These are phyloP conservation scores for Hanseniaspora singularis DNA, from an alignment of 805 yeast genomes.

Conservation along the genomic window DNA sequence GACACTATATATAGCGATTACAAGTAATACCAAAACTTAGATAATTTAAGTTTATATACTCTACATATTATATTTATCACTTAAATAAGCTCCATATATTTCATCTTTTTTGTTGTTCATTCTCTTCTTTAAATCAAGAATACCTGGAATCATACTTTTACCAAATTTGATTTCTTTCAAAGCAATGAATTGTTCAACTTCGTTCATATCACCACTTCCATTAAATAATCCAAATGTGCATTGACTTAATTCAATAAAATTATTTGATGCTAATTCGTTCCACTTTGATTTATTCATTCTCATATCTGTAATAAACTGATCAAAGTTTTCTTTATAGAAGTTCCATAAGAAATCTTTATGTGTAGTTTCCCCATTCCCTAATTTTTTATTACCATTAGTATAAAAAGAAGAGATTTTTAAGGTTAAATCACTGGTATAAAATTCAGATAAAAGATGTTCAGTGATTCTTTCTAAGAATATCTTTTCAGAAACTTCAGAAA, in stretches of 20 bases:
- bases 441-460: conserved; percentile 4
- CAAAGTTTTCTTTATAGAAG: conserved; percentile 47
- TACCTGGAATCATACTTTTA: conserved; percentile 9
- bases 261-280: conserved; percentile 10
- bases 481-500: conserved; percentile 38
- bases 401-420: conserved; percentile 1
- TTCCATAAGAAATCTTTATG: conserved; percentile 34
- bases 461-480: conserved; percentile 40
- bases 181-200: conserved; percentile 12
- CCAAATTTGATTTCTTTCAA: conserved; percentile 12
- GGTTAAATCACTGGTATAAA: conserved; percentile 17
- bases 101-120: conserved; percentile 11
- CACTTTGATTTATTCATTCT: conserved; percentile 13
- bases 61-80: conserved; percentile 12
- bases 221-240: conserved; percentile 10
- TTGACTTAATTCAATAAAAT: conserved; percentile 12
- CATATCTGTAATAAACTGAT: conserved; percentile 20
- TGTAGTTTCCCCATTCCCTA: neutral
- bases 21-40: no score
- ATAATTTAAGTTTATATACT: no score
- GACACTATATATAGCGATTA: neutral
- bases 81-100: conserved; percentile 9
- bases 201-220: neutral
- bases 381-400: conserved; percentile 7
- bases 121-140: conserved; percentile 6